Evolutionary conservation across 2,329 filamentous ascomycete genomes (phyloP).

Genomic region (Nectriaceae sp.): DNA sequence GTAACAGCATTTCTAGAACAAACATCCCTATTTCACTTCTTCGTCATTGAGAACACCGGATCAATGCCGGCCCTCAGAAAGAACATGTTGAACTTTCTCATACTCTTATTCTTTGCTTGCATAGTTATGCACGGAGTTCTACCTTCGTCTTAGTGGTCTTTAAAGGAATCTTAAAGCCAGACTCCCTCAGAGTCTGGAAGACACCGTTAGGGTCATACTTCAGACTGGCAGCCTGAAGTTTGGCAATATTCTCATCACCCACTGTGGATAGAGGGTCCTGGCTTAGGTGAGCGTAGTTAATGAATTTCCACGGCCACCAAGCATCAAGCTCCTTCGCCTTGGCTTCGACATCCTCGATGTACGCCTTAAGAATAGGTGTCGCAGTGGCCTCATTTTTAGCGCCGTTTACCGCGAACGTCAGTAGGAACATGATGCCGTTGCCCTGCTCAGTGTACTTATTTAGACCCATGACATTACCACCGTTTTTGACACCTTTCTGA

Average conservation of each 20-base stretch:
- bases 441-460: slow-evolving; percentile 29
- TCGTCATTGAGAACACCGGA: no score
- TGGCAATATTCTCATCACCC: slow-evolving; percentile 38
- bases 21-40: no score
- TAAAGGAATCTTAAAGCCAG: slow-evolving; percentile 35
- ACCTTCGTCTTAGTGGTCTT: no score
- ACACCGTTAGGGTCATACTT: slow-evolving; percentile 41
- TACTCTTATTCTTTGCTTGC: no score
- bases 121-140: no score
- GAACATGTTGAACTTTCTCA: no score
- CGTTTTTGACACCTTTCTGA: slow-evolving; percentile 31
- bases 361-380: slow-evolving; percentile 36
- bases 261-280: slow-evolving; percentile 42
- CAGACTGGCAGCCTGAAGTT: slow-evolving; percentile 31
- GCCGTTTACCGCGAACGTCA: slow-evolving; percentile 32
- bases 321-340: slow-evolving; percentile 26
- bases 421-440: slow-evolving; percentile 35
- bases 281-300: slow-evolving; percentile 45
- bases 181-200: slow-evolving; percentile 37
- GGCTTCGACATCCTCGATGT: slow-evolving; percentile 32
- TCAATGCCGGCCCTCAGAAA: no score
- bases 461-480: slow-evolving; percentile 37
- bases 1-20: no score
- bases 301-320: slow-evolving; percentile 37
- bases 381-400: slow-evolving; percentile 36